Evolutionary conservation across 176 grass and related monocot species (phyloP), one percentile per base, ranked within the genome.

Genomic region (Oryza coarctata): DNA sequence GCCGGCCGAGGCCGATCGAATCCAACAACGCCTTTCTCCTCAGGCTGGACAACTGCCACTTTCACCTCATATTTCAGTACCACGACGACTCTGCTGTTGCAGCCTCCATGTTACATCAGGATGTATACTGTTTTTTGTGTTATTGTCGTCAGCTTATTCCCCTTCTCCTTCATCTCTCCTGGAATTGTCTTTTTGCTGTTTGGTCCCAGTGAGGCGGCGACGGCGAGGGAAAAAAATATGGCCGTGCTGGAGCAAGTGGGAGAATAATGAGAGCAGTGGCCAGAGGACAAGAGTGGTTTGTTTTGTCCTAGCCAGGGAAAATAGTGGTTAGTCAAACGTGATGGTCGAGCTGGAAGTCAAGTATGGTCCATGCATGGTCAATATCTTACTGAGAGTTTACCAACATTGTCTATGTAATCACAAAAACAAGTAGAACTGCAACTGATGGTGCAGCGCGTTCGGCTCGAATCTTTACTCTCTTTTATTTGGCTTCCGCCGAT

Each of bases 21-120:
- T 65, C 77, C 26, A 39, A 31, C 26, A 39, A 32, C 44, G 0
- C 55, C 55, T 72, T 66, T n/a, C 30, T 55, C 41, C 36, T 12
- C 33, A 33, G 65, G 73, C 83, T 74, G 83, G 58, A 78, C 78
- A 86, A 78, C 88, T 72, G 88, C 78, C 83, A 61, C 83, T 86
- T 72, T 89, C 83, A 45, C 72, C 52, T 34, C 78, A 8, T 12
- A 65, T 81, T 47, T 45, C 22, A 26, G 3, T 40, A 7, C 33
- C 40, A 25, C 7, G 10, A 55, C 29, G 20, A 33, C 5, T 31
- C 23, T 45, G 22, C n/a, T 55, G 50, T 20, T n/a, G 50, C 20
- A 20, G 50, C n/a, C 44, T 39, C 35, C 62, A 60, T 66, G 74
- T 15, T 78, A 63, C 69, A 28, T 13, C 49, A 0, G 14, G 50